Evolutionary conservation across 495 filamentous ascomycete species (phyloP).

Genomic region (Penicillium nucicola): DNA sequence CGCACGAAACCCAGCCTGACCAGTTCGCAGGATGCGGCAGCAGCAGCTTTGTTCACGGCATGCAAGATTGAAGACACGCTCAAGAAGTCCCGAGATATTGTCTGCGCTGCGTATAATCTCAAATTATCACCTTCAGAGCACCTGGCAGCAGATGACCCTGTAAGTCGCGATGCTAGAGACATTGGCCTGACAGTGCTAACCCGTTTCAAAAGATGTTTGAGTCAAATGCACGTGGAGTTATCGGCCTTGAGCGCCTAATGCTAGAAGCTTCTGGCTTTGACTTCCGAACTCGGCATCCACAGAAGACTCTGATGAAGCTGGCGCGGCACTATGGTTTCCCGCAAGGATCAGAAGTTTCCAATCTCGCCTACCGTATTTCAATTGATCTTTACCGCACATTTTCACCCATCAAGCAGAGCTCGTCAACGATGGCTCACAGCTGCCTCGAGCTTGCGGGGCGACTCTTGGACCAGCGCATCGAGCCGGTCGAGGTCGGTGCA

Average conservation of each 20-base stretch:
- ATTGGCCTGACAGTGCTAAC: neutral
- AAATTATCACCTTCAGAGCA: conserved; percentile 68
- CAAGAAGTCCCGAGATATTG: conserved; percentile 91
- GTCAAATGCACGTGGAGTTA: conserved; percentile 65
- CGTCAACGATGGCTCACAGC: conserved; percentile 74
- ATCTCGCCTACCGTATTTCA: conserved; percentile 72
- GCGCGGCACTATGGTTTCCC: conserved; percentile 48
- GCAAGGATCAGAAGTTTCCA: conserved; percentile 52
- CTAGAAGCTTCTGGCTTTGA: conserved; percentile 93
- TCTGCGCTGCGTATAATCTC: conserved; percentile 86
- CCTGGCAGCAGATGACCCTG: conserved; percentile 77
- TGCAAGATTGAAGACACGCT: conserved; percentile 98
- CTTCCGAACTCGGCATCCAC: conserved; percentile 86
- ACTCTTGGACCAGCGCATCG: conserved; percentile 51
- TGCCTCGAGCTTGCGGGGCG: conserved; percentile 76
- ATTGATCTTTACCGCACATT: conserved; percentile 91
- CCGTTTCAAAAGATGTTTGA: conserved; percentile 65
- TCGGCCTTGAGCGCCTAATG: conserved; percentile 87
- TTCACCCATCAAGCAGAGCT: conserved; percentile 82
- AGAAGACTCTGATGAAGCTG: conserved; percentile 78
- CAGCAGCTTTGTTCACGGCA: conserved; percentile 83
- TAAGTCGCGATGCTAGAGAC: conserved; percentile 27
- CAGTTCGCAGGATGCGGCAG: conserved; percentile 66
- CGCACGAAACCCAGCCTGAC: conserved; percentile 10
- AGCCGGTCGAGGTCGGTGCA: conserved; percentile 40